Evolutionary conservation across 1,139 yeast species (phyloP).

Genomic region (Torulaspora pretoriensis): DNA sequence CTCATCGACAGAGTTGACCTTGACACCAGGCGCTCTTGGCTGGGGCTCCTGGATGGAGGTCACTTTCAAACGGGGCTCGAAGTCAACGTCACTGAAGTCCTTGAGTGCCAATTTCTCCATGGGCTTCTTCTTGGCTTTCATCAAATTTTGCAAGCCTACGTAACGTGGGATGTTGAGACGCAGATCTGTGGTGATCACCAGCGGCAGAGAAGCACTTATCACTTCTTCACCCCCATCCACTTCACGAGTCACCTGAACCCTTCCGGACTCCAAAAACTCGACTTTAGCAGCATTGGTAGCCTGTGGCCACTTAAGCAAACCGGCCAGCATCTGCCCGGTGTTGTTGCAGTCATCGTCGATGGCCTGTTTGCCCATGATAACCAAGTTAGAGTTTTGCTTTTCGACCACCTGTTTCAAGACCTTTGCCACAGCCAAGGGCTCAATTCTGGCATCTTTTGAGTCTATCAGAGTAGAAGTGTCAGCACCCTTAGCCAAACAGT

Average conservation of each 20-base stretch:
- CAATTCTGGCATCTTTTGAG: constrained; percentile 64
- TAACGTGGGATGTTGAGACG: constrained; percentile 93
- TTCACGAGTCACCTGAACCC: constrained; percentile 79
- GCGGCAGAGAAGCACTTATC: constrained; percentile 70
- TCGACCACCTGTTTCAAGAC: constrained; percentile 70
- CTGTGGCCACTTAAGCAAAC: constrained; percentile 93
- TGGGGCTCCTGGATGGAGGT: constrained; percentile 83
- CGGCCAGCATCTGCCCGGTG: constrained; percentile 98
- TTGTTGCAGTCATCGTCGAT: constrained; percentile 93
- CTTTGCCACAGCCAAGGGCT: constrained; percentile 91
- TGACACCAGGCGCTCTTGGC: constrained; percentile 73
- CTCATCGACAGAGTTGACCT: constrained; percentile 78
- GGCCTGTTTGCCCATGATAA: constrained; percentile 91
- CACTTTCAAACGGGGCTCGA: constrained; percentile 60
- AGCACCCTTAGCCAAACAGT: constrained; percentile 92
- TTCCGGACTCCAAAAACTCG: constrained; percentile 45
- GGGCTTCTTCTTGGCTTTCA: constrained; percentile 98
- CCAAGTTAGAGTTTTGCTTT: constrained; percentile 65
- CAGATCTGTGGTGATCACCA: constrained; percentile 86
- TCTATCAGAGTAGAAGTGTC: constrained; percentile 82
- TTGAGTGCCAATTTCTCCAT: constrained; percentile 57
- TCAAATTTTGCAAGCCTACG: constrained; percentile 87
- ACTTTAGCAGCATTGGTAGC: constrained; percentile 95
- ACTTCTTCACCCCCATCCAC: constrained; percentile 94
- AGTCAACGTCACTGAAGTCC: constrained; percentile 63